Conservation (phyloP, 257 asterid species). For the Phtheirospermum japonicum region DNA sequence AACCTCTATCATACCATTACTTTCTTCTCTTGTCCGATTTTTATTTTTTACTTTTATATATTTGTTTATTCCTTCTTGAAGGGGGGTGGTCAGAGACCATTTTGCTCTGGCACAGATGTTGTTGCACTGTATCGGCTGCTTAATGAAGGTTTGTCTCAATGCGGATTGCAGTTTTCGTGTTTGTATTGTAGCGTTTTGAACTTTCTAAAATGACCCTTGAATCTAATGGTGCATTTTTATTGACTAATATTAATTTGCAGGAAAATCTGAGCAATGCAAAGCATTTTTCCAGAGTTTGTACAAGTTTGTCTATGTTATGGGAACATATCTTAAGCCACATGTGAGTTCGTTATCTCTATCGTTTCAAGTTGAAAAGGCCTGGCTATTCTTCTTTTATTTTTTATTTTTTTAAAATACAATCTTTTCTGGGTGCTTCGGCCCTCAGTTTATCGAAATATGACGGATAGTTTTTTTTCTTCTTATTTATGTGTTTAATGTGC, state of each 20-base stretch:
- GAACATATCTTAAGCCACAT: constrained; percentile 93
- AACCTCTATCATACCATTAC: background rate
- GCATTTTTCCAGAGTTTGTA: constrained; percentile 62
- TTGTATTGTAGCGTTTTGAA: constrained; percentile 6
- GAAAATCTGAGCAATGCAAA: constrained; percentile 78
- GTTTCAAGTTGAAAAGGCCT: background rate
- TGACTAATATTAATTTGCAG: constrained; percentile 46
- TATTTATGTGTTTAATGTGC: background rate
- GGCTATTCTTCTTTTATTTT: background rate
- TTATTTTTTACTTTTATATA: constrained; percentile 1
- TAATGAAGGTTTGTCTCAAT: constrained; percentile 60
- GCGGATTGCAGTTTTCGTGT: constrained; percentile 4
- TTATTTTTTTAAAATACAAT: background rate
- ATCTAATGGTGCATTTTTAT: constrained; percentile 5
- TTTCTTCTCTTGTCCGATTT: constrained; percentile 23
- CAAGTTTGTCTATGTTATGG: constrained; percentile 84
- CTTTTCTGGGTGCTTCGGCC: background rate
- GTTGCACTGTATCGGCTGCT: constrained; percentile 56
- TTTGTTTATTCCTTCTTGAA: constrained; percentile 33
- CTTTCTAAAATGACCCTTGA: constrained; percentile 9
- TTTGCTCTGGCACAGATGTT: constrained; percentile 86
- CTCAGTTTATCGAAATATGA: background rate
- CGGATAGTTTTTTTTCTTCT: constrained; percentile 1
- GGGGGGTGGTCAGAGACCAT: constrained; percentile 75
- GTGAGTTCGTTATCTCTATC: constrained; percentile 48